Conservation (phyloP, 148 eudicot genomes). For the Rhododendron ferrugineum region DNA sequence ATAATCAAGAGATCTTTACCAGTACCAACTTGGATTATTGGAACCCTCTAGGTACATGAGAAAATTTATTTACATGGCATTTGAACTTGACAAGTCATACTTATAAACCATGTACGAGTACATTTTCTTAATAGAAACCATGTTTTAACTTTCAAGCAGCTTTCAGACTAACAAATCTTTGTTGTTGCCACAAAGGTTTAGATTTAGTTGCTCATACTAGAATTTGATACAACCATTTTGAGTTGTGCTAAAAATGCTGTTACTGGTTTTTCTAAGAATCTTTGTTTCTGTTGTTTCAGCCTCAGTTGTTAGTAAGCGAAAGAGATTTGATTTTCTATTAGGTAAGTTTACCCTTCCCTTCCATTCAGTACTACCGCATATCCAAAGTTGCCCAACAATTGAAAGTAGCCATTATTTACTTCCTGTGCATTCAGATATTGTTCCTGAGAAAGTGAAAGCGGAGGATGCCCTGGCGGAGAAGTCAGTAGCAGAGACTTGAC, state of each 20-base stretch:
- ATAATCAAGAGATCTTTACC: not conserved
- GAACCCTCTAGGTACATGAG: not conserved
- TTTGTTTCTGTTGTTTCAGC: conserved; percentile 49
- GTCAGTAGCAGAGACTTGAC: conserved; percentile 23
- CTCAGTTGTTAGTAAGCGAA: conserved; percentile 47
- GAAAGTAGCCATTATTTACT: not conserved
- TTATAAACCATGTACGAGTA: not conserved
- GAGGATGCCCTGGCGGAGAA: conserved; percentile 67
- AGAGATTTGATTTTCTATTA: conserved; percentile 72
- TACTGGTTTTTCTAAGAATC: not conserved
- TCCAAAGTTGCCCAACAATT: not conserved
- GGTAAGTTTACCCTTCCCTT: conserved; percentile 34
- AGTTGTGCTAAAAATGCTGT: not conserved
- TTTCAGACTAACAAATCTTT: not conserved
- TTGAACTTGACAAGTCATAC: not conserved
- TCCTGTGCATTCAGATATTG: conserved; percentile 48
- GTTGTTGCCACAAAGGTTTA: not conserved
- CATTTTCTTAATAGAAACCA: not conserved
- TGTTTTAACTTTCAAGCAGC: not conserved
- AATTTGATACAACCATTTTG: not conserved
- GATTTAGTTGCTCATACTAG: not conserved
- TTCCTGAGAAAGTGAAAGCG: conserved; percentile 74
- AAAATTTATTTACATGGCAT: not conserved
- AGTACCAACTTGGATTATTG: not conserved
- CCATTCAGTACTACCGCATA: not conserved